These are phyloP conservation scores for Metrosideros polymorpha DNA, from an alignment of 441 rosid species.

Conservation along the genomic window DNA sequence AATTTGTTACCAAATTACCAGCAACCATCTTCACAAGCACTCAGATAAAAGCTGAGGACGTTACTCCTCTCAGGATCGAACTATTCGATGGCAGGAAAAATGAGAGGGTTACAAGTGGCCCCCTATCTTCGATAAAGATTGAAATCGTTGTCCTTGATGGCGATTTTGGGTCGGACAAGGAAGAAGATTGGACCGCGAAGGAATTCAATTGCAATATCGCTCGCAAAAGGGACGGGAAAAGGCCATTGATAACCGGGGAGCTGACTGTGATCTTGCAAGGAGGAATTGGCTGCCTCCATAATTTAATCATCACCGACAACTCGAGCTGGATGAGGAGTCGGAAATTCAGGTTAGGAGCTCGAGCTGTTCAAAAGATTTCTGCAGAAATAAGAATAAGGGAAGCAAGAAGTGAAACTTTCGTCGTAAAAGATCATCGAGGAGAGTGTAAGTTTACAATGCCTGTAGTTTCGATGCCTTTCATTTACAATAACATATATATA, in stretches of 20 bases:
- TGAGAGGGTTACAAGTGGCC: constrained; percentile 22
- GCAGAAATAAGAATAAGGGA: constrained; percentile 41
- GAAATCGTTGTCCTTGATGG: constrained; percentile 52
- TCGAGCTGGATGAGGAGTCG: constrained; percentile 73
- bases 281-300: constrained; percentile 42
- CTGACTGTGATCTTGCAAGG: constrained; percentile 17
- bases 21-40: constrained; percentile 38
- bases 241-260: constrained; percentile 66
- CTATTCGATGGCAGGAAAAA: constrained; percentile 36
- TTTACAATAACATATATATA: neutral
- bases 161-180: constrained; percentile 38
- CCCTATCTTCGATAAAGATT: constrained; percentile 36
- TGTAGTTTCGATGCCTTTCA: neutral
- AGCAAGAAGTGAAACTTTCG: constrained; percentile 57
- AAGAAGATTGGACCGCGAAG: constrained; percentile 41
- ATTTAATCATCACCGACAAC: constrained; percentile 59
- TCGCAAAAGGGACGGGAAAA: constrained; percentile 47
- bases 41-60: constrained; percentile 33
- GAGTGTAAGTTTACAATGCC: constrained; percentile 37
- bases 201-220: constrained; percentile 38
- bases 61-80: constrained; percentile 23
- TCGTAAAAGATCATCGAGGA: constrained; percentile 78
- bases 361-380: constrained; percentile 10
- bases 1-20: constrained; percentile 26
- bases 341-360: constrained; percentile 71